Evolutionary conservation across 129 eudicot species (phyloP), one percentile per base, ranked within the genome.

Genomic region (Tanacetum coccineum): DNA sequence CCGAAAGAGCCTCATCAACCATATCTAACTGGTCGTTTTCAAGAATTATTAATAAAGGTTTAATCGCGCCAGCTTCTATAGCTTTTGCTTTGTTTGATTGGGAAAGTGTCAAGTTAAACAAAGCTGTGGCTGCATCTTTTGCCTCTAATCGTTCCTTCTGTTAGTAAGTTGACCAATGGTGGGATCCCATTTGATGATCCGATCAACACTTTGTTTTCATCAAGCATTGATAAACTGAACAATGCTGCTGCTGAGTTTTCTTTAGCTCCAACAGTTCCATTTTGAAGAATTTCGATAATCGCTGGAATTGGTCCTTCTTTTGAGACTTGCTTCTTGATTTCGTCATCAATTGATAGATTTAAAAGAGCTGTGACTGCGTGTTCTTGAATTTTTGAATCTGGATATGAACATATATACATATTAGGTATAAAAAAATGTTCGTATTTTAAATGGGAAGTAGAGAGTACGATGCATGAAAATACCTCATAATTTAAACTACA

Each of bases 191-290:
- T 76, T 49, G 79, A 62, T 14, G 72, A 56, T 42, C 95, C 96
- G 39, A 93, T 84, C 17, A 70, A 72, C 11, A 74, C 58, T 67
- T 89, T 89, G 70, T 89, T 89, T 70, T 89, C 99, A 49, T 93
- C 88, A 2, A 93, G 83, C 96, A 88, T 88, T 13, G 98, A 93
- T 55, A 93, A 73, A 73, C 95, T 80, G 30, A 82, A 88, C 59
- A 93, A 71, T 9, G 98, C 78, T 22, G 95, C 92, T n/a, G 96
- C 96, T 5, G 95, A 83, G 71, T 93, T 93, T 72, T 93, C 99
- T 62, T 82, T 84, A 8, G 99, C 95, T 13, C 88, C 90, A 17
- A 70, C 56, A 0, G 75, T 86, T 19, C 96, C 99, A 0, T 70
- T 70, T 10, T 75, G 64, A 39, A 93, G 70, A 6, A 87, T 76